These are phyloP conservation scores for Penstemon barbatus DNA, from an alignment of 257 asterid species.

Conservation along the genomic window DNA sequence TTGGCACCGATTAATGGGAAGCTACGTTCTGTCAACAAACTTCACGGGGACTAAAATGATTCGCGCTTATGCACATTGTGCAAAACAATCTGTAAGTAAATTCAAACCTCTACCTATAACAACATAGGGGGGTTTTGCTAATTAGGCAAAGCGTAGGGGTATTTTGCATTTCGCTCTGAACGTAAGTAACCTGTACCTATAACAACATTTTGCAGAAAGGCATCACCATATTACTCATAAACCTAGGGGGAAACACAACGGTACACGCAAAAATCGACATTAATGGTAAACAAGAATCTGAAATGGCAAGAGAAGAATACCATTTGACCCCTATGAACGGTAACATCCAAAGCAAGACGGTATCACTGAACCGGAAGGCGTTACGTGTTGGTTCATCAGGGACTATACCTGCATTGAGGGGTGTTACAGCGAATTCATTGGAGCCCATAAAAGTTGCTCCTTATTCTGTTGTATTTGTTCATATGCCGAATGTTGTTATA, in stretches of 20 bases:
- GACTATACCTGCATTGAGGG: constrained; percentile 52
- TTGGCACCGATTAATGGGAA: constrained; percentile 90
- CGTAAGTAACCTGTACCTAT: too few relatives aligned
- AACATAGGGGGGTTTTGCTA: too few relatives aligned
- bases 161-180: too few relatives aligned
- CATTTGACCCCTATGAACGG: constrained; percentile 78
- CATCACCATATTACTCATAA: constrained; percentile 62
- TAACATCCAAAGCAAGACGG: constrained; percentile 63
- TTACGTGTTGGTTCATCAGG: constrained; percentile 50
- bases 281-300: constrained; percentile 25
- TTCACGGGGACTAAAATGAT: constrained; percentile 52
- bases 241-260: constrained; percentile 63
- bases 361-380: constrained; percentile 65
- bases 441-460: constrained; percentile 61
- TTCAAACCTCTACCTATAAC: too few relatives aligned
- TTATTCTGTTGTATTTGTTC: constrained; percentile 75
- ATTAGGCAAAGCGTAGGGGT: too few relatives aligned
- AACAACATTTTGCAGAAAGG: constrained; percentile 59
- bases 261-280: constrained; percentile 38
- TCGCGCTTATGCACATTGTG: constrained; percentile 82
- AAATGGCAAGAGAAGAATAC: constrained; percentile 66
- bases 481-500: constrained; percentile 50
- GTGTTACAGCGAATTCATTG: constrained; percentile 44
- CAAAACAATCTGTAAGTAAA: constrained; percentile 69
- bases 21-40: constrained; percentile 47